phyloP scores from a whole-genome alignment of 495 filamentous ascomycete genomes.

The Xylaria venustula region DNA sequence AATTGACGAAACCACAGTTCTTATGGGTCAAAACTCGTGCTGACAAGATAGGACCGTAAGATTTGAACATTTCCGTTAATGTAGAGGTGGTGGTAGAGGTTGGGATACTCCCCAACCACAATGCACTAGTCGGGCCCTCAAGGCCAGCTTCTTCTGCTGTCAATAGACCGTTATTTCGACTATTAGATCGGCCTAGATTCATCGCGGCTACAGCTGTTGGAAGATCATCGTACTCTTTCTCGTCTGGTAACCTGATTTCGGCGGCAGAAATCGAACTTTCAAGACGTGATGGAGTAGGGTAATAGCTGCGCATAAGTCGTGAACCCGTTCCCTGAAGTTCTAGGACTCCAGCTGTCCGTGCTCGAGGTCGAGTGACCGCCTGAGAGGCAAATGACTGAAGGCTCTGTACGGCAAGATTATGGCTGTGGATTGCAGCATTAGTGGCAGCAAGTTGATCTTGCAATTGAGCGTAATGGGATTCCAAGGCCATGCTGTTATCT shows the following conservation, averaged over 20 bases:
- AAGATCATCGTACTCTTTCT: constrained; percentile 66
- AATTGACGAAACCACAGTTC: constrained; percentile 99
- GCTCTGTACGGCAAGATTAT: constrained; percentile 90
- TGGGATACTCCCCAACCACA: constrained; percentile 98
- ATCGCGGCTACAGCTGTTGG: constrained; percentile 75
- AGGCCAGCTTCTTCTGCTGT: constrained; percentile 71
- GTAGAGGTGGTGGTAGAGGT: constrained; percentile 94
- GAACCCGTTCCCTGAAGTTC: constrained; percentile 69
- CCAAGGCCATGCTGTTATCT: constrained; percentile 69
- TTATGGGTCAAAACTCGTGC: constrained; percentile 95
- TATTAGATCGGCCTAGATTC: constrained; percentile 65
- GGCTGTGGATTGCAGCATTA: constrained; percentile 86
- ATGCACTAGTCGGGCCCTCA: constrained; percentile 85
- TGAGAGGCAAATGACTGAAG: constrained; percentile 65
- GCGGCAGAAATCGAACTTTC: constrained; percentile 81
- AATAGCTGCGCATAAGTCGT: constrained; percentile 71
- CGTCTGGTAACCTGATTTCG: constrained; percentile 71
- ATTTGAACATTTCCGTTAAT: constrained; percentile 85
- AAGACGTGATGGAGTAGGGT: constrained; percentile 76
- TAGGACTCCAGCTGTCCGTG: constrained; percentile 79
- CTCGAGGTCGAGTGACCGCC: constrained; percentile 79
- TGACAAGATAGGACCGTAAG: constrained; percentile 87
- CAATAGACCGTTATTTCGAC: constrained; percentile 54
- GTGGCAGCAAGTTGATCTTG: constrained; percentile 68
- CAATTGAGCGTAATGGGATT: constrained; percentile 62